Evolutionary conservation across 495 filamentous ascomycete genomes (phyloP), one percentile per base, ranked within the genome.

Genomic region (Patellaria atrata): DNA sequence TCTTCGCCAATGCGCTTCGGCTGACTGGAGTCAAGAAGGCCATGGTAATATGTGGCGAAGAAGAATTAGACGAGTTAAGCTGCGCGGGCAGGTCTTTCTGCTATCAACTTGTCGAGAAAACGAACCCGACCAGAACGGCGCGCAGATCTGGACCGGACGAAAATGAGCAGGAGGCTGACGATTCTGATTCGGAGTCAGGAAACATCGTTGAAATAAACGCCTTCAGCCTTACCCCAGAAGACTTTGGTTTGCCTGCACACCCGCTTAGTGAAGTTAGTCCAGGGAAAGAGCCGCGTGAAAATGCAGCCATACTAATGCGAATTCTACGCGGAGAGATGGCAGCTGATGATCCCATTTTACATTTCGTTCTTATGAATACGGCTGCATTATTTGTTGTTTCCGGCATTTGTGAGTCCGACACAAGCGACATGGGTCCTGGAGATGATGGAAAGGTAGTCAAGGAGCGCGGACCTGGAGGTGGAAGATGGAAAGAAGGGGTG

Each of bases 31-130:
- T 73, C 3, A 68, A 63, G 43, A 93, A 92, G 52, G 85, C 79
- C 2, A 65, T 99, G 55, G 76, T 99, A 4, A 81, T 96, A 5
- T 96, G 86, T 53, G 89, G 91, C 20, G 76, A 77, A 40, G 89
- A 96, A 57, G 81, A 94, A 33, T 72, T 99, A 31, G 89, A 99
- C 54, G 89, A 99, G 59, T 75, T 99, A 37, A 83, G 76, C 42
- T 91, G 82, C 46, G 89, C 86, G 2, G 84, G 85, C 0, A 56
- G 59, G 22, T 92, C 85, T 11, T 72, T 81, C 44, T 94, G 86
- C 67, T 94, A 89, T 86, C 70, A 68, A 51, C 56, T 94, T 1
- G 60, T 68, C 2, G 68, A 79, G 40, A 56, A 59, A 37, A 53
- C 62, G 11, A 66, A 69, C 1, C n/a, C n/a, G n/a, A n/a, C n/a